Conservation (phyloP, 306 rosid species). For the Citrullus colocynthis region DNA sequence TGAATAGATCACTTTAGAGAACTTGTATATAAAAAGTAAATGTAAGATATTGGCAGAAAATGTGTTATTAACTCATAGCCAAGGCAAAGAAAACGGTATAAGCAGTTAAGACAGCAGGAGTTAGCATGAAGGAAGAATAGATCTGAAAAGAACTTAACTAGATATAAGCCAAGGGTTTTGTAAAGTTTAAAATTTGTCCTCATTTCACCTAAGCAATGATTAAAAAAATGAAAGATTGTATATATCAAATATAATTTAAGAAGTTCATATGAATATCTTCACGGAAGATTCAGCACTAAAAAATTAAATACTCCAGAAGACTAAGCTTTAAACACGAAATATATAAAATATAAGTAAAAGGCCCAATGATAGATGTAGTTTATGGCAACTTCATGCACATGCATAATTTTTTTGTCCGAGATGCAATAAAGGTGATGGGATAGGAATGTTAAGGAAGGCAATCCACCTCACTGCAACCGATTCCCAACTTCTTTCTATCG, state of each 20-base stretch:
- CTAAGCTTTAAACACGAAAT: background rate
- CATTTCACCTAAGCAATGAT: background rate
- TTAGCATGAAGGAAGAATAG: background rate
- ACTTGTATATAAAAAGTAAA: background rate
- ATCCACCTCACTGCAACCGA: slow-evolving; percentile 95
- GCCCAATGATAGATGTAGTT: background rate
- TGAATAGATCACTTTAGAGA: background rate
- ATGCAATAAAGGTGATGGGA: slow-evolving; percentile 5
- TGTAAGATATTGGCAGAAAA: background rate
- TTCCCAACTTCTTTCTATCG: slow-evolving; percentile 89
- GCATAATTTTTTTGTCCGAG: background rate
- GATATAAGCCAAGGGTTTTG: background rate
- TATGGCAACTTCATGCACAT: background rate
- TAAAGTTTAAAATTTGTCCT: background rate
- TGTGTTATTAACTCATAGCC: background rate
- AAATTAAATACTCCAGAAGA: background rate
- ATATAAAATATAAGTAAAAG: background rate
- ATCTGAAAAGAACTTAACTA: background rate
- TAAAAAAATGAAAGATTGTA: background rate
- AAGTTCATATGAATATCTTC: background rate
- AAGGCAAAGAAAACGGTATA: background rate
- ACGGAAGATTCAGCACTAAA: background rate
- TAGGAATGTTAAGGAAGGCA: slow-evolving; percentile 15
- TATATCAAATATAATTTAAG: background rate
- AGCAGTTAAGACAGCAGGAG: background rate